These are phyloP conservation scores for Arabis hirsuta DNA, from an alignment of 345 rosid species.

Conservation along the genomic window DNA sequence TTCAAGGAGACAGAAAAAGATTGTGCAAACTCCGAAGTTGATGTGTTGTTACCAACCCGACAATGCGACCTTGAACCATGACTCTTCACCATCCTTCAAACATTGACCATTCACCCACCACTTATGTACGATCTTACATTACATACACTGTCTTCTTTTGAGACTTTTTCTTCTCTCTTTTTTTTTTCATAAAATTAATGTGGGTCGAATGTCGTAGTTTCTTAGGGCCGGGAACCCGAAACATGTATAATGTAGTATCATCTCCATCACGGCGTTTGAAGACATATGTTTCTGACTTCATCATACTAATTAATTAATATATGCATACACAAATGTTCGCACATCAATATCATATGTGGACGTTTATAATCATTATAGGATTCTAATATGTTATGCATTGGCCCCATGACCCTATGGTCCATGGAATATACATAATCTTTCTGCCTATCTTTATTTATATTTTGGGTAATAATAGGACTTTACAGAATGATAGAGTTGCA, in stretches of 20 bases:
- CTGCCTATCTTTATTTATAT: slow-evolving; percentile 7
- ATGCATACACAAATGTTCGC: too few relatives aligned
- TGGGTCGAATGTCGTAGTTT: too few relatives aligned
- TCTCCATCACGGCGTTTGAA: too few relatives aligned
- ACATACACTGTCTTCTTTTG: background rate
- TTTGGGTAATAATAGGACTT: slow-evolving; percentile 29
- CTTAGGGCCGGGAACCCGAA: too few relatives aligned
- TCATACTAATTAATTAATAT: too few relatives aligned
- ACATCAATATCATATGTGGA: slow-evolving; percentile 22
- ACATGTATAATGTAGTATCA: too few relatives aligned
- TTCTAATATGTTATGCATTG: slow-evolving; percentile 23
- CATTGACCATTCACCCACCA: slow-evolving; percentile 39
- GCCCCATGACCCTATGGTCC: slow-evolving; percentile 32
- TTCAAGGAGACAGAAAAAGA: slow-evolving; percentile 21
- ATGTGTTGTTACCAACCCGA: slow-evolving; percentile 39
- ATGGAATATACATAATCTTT: slow-evolving; percentile 34
- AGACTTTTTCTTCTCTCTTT: too few relatives aligned
- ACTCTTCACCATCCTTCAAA: slow-evolving; percentile 35
- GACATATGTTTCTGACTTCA: too few relatives aligned
- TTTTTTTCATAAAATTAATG: too few relatives aligned
- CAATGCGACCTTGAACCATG: slow-evolving; percentile 31
- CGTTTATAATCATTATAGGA: slow-evolving; percentile 29
- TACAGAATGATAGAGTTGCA: slow-evolving; percentile 41
- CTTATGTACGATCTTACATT: background rate
- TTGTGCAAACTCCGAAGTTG: slow-evolving; percentile 20